Evolutionary conservation across 345 rosid species (phyloP).

Genomic region (Populus euphratica): DNA sequence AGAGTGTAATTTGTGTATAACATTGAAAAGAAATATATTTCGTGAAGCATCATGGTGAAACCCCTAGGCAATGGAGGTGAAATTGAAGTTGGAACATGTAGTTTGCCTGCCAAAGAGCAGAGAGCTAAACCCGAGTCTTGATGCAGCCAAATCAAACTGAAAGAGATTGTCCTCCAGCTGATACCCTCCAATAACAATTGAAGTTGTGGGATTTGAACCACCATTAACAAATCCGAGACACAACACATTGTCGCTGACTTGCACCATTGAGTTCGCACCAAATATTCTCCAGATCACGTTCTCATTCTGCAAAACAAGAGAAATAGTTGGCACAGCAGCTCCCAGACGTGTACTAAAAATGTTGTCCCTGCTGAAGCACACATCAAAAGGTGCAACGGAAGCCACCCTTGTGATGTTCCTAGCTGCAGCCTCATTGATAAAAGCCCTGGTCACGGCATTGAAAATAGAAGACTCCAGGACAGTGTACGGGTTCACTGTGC

Average conservation of each 20-base stretch:
- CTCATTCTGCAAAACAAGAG: conserved; percentile 13
- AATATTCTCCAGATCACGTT: not conserved
- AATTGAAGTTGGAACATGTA: not conserved
- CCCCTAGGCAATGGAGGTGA: conserved; percentile 1
- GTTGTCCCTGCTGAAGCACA: conserved; percentile 46
- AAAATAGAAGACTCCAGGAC: conserved; percentile 51
- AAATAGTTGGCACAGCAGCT: conserved; percentile 21
- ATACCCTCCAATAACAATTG: not conserved
- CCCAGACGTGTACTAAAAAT: conserved; percentile 34
- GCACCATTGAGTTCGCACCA: not conserved
- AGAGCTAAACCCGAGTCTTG: not conserved
- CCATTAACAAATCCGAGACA: not conserved
- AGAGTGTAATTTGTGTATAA: too few species aligned
- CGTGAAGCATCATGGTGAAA: not conserved
- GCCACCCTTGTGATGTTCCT: conserved; percentile 48
- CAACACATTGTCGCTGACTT: not conserved
- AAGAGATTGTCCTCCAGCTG: conserved; percentile 2
- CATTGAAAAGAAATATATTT: too few species aligned
- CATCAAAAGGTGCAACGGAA: conserved; percentile 49
- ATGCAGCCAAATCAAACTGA: not conserved
- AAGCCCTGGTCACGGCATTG: conserved; percentile 40
- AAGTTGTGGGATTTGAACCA: not conserved
- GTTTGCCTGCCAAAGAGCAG: not conserved
- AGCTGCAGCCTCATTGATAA: conserved; percentile 28
- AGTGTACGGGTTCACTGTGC: conserved; percentile 70